Conservation (phyloP, 352 stramenopile species). For the Globisporangium recalcitrans region DNA sequence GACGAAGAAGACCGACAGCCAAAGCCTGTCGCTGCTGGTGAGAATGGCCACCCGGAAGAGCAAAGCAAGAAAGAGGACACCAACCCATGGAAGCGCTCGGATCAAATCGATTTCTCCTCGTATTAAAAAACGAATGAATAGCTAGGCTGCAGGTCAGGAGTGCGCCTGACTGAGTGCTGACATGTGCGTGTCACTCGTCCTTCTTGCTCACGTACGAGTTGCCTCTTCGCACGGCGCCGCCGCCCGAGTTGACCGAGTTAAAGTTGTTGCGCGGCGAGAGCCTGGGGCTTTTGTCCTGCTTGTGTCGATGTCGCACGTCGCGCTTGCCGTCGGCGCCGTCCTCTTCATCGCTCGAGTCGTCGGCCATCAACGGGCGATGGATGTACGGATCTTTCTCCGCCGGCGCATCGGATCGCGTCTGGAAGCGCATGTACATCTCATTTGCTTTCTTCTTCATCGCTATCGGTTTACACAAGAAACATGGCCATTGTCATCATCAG, state of each 20-base stretch:
- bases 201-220: constrained; percentile 44
- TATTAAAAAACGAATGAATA: constrained; percentile 28
- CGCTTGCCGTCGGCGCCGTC: constrained; percentile 27
- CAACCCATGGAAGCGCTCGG: constrained; percentile 52
- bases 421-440: constrained; percentile 81
- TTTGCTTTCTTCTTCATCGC: constrained; percentile 77
- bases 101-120: constrained; percentile 67
- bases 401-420: constrained; percentile 52
- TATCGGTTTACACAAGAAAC: constrained; percentile 17
- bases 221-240: constrained; percentile 21
- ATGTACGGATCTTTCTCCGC: constrained; percentile 59
- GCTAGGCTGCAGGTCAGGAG: neutral
- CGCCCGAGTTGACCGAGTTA: constrained; percentile 9
- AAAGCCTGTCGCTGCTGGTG: constrained; percentile 8
- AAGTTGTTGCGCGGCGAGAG: constrained; percentile 19
- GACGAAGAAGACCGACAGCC: constrained; percentile 38
- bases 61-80: constrained; percentile 21
- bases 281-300: constrained; percentile 19
- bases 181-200: constrained; percentile 29
- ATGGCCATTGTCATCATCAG: neutral
- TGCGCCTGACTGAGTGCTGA: neutral
- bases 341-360: constrained; percentile 70
- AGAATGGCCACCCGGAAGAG: neutral
- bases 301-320: constrained; percentile 39
- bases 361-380: constrained; percentile 64